phyloP scores from a whole-genome alignment of 2,329 filamentous ascomycete genomes.

The Neofusicoccum laricinum region DNA sequence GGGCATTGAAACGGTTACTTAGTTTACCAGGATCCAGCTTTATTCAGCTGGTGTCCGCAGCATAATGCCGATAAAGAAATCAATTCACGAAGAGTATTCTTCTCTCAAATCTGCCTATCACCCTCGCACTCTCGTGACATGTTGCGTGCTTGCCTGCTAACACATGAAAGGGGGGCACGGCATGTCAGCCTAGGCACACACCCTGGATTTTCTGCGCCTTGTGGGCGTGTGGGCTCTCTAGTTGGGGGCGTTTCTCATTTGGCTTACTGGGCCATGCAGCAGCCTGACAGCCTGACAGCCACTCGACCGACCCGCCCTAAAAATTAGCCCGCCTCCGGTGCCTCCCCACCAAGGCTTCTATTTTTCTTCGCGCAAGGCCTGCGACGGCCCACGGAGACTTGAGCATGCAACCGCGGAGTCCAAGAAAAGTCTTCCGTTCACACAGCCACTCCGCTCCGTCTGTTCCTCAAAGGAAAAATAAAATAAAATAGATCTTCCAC shows the following conservation, averaged over 20 bases:
- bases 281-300: background rate
- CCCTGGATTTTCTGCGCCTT: background rate
- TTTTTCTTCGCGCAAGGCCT: background rate
- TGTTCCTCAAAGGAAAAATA: background rate
- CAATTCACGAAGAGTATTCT: background rate
- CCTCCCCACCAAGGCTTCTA: background rate
- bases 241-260: background rate
- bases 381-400: background rate
- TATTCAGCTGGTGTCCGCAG: background rate
- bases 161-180: background rate
- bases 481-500: too few species aligned
- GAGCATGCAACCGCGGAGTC: background rate
- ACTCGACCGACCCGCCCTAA: background rate
- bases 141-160: background rate
- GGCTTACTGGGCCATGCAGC: background rate
- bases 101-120: background rate
- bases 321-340: background rate
- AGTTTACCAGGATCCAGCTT: background rate
- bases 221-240: background rate
- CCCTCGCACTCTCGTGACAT: background rate
- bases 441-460: background rate
- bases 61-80: constrained; percentile 1
- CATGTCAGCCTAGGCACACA: background rate
- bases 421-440: background rate
- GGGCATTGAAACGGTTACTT: background rate